Conservation (phyloP, 805 yeast species). For the Pichia sporocuriosa region DNA sequence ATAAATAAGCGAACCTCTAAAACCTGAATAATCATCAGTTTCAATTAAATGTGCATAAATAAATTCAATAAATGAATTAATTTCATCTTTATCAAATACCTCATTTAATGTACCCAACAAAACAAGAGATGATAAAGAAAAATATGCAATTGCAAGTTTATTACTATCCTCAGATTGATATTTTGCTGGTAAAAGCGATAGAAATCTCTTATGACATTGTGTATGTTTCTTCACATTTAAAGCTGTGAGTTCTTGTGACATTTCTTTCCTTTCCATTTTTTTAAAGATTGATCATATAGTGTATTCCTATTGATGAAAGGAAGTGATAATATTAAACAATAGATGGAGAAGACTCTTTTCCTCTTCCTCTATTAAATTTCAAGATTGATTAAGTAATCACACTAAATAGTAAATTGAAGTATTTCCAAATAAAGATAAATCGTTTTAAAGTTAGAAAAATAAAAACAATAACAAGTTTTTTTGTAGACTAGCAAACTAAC, state of each 20-base stretch:
- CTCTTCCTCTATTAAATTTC: too few species aligned
- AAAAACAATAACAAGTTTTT: too few species aligned
- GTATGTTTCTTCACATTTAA: constrained; percentile 22
- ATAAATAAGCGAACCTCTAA: constrained; percentile 53
- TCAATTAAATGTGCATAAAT: constrained; percentile 43
- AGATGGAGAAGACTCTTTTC: too few species aligned
- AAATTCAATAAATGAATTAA: constrained; percentile 31
- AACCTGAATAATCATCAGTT: constrained; percentile 35
- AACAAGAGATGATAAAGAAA: constrained; percentile 57
- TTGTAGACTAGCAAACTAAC: too few species aligned
- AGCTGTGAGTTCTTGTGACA: not conserved
- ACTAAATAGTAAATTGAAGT: too few species aligned
- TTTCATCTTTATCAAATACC: constrained; percentile 26
- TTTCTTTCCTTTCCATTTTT: too few species aligned
- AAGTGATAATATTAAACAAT: too few species aligned
- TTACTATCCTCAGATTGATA: constrained; percentile 66
- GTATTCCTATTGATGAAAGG: too few species aligned
- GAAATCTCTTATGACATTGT: constrained; percentile 25
- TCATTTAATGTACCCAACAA: constrained; percentile 30
- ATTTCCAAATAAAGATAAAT: too few species aligned
- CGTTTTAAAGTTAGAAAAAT: too few species aligned
- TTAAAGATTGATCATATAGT: too few species aligned
- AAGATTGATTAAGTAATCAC: too few species aligned
- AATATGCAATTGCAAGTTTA: constrained; percentile 62
- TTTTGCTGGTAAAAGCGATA: constrained; percentile 34